Conservation (phyloP, 768 basidiomycete genomes). For the Gyrodon lividus region DNA sequence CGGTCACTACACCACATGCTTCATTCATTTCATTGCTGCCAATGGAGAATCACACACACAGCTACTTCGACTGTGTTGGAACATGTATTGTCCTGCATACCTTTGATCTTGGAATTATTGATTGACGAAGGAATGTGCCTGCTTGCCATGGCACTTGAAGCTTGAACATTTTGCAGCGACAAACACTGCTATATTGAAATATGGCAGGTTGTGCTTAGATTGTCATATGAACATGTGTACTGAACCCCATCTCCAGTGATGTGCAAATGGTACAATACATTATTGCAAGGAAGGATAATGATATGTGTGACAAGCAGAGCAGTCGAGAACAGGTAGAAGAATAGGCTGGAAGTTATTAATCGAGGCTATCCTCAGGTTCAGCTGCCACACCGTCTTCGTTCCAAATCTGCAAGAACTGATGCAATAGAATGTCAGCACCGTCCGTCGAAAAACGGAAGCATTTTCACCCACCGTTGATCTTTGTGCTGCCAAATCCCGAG, state of each 20-base stretch:
- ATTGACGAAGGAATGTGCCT: too few relatives aligned
- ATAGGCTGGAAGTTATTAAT: constrained; percentile 19
- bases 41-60: too few relatives aligned
- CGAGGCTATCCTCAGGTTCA: constrained; percentile 55
- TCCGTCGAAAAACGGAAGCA: constrained; percentile 7
- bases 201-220: too few relatives aligned
- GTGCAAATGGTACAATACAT: constrained; percentile 25
- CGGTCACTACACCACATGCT: too few relatives aligned
- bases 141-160: too few relatives aligned
- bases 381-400: constrained; percentile 74
- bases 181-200: too few relatives aligned
- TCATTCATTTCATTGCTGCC: too few relatives aligned
- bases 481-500: constrained; percentile 61
- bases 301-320: constrained; percentile 18
- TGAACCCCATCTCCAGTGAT: constrained; percentile 4
- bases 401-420: constrained; percentile 75
- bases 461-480: constrained; percentile 54
- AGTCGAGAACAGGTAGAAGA: not conserved
- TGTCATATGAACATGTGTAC: too few relatives aligned
- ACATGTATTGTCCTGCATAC: too few relatives aligned
- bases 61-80: too few relatives aligned
- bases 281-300: constrained; percentile 26
- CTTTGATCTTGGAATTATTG: too few relatives aligned
- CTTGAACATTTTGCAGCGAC: too few relatives aligned
- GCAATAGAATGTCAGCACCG: constrained; percentile 1